Base-by-base conservation (phyloP, 352 stramenopile genomes). In the Phytophthora vignae region DNA sequence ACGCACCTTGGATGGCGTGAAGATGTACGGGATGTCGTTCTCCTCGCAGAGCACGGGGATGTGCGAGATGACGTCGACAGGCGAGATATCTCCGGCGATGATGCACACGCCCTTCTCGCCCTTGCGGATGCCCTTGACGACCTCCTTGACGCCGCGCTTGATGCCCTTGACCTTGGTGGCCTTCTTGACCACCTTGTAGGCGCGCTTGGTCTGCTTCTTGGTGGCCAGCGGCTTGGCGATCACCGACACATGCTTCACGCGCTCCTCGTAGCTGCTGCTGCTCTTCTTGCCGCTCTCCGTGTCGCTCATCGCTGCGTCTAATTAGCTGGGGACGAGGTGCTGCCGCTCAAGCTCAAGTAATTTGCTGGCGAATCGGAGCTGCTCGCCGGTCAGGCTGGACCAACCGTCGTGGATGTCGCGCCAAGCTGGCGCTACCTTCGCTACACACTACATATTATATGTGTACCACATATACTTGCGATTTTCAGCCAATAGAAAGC, bases 21-120 rank as follows among this genome's bases (percentile, higher is more conserved):
- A 99, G 55, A 99, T 89, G 88, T 99, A 99, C 21, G 97, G 95
- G 55, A 99, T 98, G 74, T 99, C 92, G 74, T 99, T 94, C 84
- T 99, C 98, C 80, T 99, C 98, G 69, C 98, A 98, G 53, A 99
- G 84, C 61, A 99, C 88, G 14, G 98, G 98, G 59, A 99, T 93
- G 90, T 99, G 98, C 66, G 93, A 98, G 72, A 99, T 98, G n/a
- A 99, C 98, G 78, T 99, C 98, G 44, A 99, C 94, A n/a, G 98
- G 98, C 66, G 95, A 99, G 70, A 99, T 99, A 88, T 99, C 98
- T 42, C 98, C 98, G 3, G 98, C 98, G 53, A 99, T 97, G 62
- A 99, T 92, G 73, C 97, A 99, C 48, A 99, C 74, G 50, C 98
- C 98, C 79, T 98, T 99, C 62, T 99, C 94, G 52, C 96, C 96